Percentiles rank a stretch among this genome's conserved stretches.
Conservation (phyloP, 2,329 filamentous ascomycete species). For the Paracorniculantispora psalliotae region DNA sequence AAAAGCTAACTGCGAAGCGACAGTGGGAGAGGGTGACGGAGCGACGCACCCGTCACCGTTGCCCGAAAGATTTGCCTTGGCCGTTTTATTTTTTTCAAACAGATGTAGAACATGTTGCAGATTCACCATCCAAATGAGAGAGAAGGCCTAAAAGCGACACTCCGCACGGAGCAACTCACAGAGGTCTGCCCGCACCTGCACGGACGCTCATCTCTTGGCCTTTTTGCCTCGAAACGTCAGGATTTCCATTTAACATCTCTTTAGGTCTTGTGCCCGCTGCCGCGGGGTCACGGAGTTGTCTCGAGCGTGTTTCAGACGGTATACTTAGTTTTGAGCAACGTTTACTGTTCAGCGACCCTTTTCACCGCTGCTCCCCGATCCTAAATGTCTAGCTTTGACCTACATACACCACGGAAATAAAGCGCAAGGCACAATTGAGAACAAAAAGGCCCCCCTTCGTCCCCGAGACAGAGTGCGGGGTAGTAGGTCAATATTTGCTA, state of each 20-base stretch:
- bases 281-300: not conserved
- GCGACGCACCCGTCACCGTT: not conserved
- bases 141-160: not conserved
- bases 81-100: not conserved
- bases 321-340: not conserved
- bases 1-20: not conserved
- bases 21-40: not conserved
- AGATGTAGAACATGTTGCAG: not conserved
- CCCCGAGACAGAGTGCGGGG: too few species aligned
- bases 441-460: too few species aligned
- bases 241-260: not conserved
- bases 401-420: not conserved
- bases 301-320: not conserved
- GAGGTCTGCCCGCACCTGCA: not conserved
- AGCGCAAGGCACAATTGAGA: too few species aligned
- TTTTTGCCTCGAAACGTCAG: not conserved
- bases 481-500: too few species aligned
- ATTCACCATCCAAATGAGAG: not conserved
- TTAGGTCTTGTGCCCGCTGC: not conserved
- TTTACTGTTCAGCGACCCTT: not conserved
- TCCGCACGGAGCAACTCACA: not conserved
- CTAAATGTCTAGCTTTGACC: not conserved
- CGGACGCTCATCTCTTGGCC: not conserved
- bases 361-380: not conserved
- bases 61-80: not conserved